Evolutionary conservation across 345 rosid species (phyloP).

Genomic region (Laguncularia racemosa): DNA sequence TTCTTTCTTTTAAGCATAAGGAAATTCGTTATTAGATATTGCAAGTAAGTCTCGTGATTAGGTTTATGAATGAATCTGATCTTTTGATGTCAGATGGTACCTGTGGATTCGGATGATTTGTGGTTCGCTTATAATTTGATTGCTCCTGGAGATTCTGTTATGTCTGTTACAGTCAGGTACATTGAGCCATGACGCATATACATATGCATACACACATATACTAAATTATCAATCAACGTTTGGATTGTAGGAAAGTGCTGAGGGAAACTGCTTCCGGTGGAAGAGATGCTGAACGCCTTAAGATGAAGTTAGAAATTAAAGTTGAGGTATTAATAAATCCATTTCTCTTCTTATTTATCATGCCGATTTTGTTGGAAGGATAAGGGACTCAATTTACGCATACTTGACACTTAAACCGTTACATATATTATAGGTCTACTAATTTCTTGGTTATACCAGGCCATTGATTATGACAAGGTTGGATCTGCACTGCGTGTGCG

Average conservation of each 20-base stretch:
- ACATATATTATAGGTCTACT: too few species aligned
- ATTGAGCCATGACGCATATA: slow-evolving; percentile 6
- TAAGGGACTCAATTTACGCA: too few species aligned
- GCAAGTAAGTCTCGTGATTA: neutral
- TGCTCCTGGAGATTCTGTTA: slow-evolving; percentile 62
- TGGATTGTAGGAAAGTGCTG: slow-evolving; percentile 57
- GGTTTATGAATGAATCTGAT: neutral
- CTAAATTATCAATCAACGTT: neutral
- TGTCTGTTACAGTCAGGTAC: slow-evolving; percentile 90
- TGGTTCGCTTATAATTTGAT: slow-evolving; percentile 88
- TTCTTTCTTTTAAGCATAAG: neutral
- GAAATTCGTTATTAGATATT: neutral
- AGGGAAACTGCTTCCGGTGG: slow-evolving; percentile 70
- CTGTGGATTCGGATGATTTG: slow-evolving; percentile 82
- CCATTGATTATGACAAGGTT: slow-evolving; percentile 75
- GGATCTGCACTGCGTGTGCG: slow-evolving; percentile 74
- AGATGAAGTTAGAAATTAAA: slow-evolving; percentile 73
- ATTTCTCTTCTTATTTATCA: neutral
- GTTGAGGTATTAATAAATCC: slow-evolving; percentile 50
- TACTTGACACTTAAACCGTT: too few species aligned
- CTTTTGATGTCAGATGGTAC: slow-evolving; percentile 43
- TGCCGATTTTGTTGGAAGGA: neutral
- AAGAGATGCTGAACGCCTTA: slow-evolving; percentile 80
- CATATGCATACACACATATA: neutral
- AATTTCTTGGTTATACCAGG: slow-evolving; percentile 22